Percentiles rank a stretch among this genome's conserved stretches.
These are phyloP conservation scores for Fusarium ramigenum DNA, from an alignment of 2,329 filamentous ascomycete species.

Conservation along the genomic window DNA sequence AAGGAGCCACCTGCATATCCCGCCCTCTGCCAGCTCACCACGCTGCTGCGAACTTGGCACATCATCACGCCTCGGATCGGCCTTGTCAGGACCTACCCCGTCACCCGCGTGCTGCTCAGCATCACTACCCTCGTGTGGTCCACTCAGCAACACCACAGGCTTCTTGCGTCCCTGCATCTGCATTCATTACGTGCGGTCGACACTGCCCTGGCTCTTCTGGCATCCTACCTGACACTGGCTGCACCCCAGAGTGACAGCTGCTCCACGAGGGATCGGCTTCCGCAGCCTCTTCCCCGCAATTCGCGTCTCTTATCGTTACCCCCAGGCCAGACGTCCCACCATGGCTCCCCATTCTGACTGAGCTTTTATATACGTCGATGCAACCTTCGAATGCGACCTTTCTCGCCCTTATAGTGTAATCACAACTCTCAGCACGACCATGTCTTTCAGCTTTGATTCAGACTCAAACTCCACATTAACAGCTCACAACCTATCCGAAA, in stretches of 20 bases:
- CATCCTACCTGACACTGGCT: conserved; percentile 30
- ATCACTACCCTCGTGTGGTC: conserved; percentile 26
- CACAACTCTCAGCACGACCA: conserved; percentile 33
- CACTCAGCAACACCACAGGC: conserved; percentile 36
- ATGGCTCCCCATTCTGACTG: conserved; percentile 48
- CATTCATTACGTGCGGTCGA: conserved; percentile 37
- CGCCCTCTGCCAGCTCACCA: conserved; percentile 46
- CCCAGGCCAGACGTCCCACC: conserved; percentile 44
- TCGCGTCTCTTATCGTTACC: conserved; percentile 33
- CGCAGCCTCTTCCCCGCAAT: conserved; percentile 42
- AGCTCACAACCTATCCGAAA: conserved; percentile 47
- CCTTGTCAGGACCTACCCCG: conserved; percentile 38
- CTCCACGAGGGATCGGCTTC: conserved; percentile 42
- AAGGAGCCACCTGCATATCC: conserved; percentile 49
- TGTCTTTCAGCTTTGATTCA: conserved; percentile 41
- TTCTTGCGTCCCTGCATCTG: conserved; percentile 41
- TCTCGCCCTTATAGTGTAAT: conserved; percentile 38
- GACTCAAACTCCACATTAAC: conserved; percentile 37
- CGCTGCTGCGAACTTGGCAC: conserved; percentile 43
- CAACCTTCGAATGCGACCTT: conserved; percentile 45
- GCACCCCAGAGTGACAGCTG: conserved; percentile 41
- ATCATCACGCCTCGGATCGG: conserved; percentile 42
- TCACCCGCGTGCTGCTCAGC: conserved; percentile 28
- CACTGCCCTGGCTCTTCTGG: conserved; percentile 32
- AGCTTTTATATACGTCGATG: conserved; percentile 51